Conservation (phyloP, 225 moss, liverwort and hornwort species). For the Anthoceros angustus region DNA sequence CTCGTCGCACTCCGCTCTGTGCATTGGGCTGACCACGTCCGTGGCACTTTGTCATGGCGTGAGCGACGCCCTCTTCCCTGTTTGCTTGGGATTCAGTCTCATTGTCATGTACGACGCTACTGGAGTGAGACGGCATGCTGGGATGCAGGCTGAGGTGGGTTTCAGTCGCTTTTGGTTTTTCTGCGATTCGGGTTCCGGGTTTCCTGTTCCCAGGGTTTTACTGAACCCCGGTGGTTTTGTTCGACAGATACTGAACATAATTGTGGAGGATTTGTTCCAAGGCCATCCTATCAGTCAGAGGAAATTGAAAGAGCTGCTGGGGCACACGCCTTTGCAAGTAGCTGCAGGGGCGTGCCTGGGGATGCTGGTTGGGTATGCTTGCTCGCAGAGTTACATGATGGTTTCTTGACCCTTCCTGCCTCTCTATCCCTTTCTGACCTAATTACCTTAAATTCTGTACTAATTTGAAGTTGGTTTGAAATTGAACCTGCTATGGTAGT, state of each 20-base stretch:
- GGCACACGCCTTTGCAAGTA: slow-evolving; percentile 94
- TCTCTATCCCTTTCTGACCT: no score
- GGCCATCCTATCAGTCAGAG: slow-evolving; percentile 81
- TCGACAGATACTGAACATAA: slow-evolving; percentile 84
- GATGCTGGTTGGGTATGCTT: slow-evolving; percentile 56
- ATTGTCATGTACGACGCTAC: slow-evolving; percentile 99
- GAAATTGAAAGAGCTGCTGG: slow-evolving; percentile 87
- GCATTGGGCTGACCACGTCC: slow-evolving; percentile 87
- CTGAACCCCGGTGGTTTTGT: slow-evolving; percentile 3
- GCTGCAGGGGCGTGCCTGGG: slow-evolving; percentile 71
- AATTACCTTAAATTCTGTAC: no score
- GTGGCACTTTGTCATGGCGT: slow-evolving; percentile 86
- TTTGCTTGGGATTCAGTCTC: slow-evolving; percentile 88
- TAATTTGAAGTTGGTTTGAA: no score
- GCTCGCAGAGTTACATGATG: slow-evolving; percentile 36
- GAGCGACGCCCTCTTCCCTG: slow-evolving; percentile 79
- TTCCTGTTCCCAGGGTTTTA: background rate
- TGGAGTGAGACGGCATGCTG: slow-evolving; percentile 91
- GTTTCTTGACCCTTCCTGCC: no score
- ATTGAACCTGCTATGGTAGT: no score
- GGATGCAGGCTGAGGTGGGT: slow-evolving; percentile 78
- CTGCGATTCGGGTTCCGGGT: background rate
- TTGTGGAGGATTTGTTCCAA: slow-evolving; percentile 87
- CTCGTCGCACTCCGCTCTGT: slow-evolving; percentile 90
- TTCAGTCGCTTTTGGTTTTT: background rate